Conservation (phyloP, 257 asterid species). For the Verbascum thapsus region DNA sequence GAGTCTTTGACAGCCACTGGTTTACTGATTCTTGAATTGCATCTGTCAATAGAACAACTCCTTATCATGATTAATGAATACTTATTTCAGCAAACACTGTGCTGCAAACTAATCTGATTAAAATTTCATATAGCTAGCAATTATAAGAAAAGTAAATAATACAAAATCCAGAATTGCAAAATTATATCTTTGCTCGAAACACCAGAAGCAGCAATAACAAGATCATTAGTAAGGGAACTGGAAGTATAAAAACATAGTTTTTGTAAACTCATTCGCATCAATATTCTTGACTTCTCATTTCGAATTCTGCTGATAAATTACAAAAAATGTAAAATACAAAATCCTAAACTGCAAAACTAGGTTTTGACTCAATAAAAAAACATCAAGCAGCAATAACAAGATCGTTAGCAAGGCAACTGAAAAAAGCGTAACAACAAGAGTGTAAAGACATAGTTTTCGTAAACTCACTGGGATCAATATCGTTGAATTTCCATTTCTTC, state of each 20-base stretch:
- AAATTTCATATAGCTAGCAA: too few relatives aligned
- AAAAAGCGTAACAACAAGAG: not conserved
- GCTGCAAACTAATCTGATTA: not conserved
- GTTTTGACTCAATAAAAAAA: slow-evolving; percentile 2
- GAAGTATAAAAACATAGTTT: not conserved
- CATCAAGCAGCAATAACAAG: slow-evolving; percentile 24
- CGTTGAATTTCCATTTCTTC: slow-evolving; percentile 70
- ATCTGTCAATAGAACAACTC: slow-evolving; percentile 46
- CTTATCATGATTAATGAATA: not conserved
- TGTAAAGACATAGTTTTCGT: not conserved
- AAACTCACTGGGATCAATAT: slow-evolving; percentile 68
- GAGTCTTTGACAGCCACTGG: slow-evolving; percentile 85
- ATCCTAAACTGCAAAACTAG: not conserved
- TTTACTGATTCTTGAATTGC: slow-evolving; percentile 75
- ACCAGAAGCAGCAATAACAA: slow-evolving; percentile 23
- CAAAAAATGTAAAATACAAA: not conserved
- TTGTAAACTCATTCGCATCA: slow-evolving; percentile 57
- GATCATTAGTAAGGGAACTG: slow-evolving; percentile 4
- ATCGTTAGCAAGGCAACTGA: not conserved
- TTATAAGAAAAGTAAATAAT: not conserved
- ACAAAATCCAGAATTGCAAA: not conserved
- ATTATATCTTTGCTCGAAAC: slow-evolving; percentile 6
- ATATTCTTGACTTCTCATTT: slow-evolving; percentile 57
- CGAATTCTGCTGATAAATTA: not conserved
- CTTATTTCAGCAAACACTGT: not conserved